phyloP scores from a whole-genome alignment of 805 yeast genomes.

The Kuraishia floccosa region DNA sequence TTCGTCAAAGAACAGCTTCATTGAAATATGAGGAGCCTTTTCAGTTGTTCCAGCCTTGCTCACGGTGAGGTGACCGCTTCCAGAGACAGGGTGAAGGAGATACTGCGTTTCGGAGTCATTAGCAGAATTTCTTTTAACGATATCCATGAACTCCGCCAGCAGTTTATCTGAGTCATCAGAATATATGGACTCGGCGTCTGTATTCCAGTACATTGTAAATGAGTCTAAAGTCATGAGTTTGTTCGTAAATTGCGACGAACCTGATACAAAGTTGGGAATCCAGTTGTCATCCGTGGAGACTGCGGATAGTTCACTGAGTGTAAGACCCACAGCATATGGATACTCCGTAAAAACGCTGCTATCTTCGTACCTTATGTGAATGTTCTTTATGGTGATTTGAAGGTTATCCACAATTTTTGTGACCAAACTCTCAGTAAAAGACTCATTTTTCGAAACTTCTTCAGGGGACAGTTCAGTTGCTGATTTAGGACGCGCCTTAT shows the following conservation, averaged over 20 bases:
- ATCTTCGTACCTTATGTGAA: constrained; percentile 91
- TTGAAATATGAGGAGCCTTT: constrained; percentile 52
- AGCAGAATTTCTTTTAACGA: constrained; percentile 22
- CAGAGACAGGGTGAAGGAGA: constrained; percentile 79
- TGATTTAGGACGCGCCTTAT: constrained; percentile 24
- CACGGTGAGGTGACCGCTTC: constrained; percentile 71
- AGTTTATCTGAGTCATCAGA: constrained; percentile 36
- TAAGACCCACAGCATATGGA: constrained; percentile 77
- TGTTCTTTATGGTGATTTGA: constrained; percentile 83
- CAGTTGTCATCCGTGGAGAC: constrained; percentile 80
- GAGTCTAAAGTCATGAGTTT: constrained; percentile 69
- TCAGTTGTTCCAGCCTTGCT: constrained; percentile 73
- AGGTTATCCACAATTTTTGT: constrained; percentile 89
- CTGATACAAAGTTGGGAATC: constrained; percentile 77
- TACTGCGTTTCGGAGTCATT: constrained; percentile 27
- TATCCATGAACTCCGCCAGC: constrained; percentile 29
- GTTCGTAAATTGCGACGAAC: constrained; percentile 53
- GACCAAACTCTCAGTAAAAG: constrained; percentile 77
- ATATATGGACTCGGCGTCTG: constrained; percentile 41
- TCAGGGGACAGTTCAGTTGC: constrained; percentile 19
- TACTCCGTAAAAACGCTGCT: constrained; percentile 51
- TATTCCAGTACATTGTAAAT: constrained; percentile 77
- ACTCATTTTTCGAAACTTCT: constrained; percentile 46
- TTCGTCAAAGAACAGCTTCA: constrained; percentile 76
- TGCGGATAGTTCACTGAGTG: constrained; percentile 80